Base-by-base conservation (phyloP, 2,329 filamentous ascomycete species). In the Claviceps arundinis region DNA sequence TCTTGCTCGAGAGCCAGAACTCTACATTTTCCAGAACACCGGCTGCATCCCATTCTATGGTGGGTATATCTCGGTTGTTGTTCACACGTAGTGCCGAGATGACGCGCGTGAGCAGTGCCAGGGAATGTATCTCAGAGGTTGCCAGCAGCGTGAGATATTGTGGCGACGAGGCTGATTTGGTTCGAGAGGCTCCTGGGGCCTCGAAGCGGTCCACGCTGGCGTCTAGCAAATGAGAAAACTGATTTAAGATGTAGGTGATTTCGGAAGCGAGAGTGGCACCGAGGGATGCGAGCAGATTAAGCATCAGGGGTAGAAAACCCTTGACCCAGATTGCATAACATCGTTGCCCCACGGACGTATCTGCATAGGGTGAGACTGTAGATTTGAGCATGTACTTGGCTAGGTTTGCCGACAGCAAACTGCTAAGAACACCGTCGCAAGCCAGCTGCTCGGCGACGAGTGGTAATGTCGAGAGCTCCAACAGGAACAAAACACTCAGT, bases 291-390 rank as follows among this genome's bases (percentile, higher is more conserved):
- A 98, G 77, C 30, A 98, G 75, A 65, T 97, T 97, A 45, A 98
- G 77, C 55, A 91, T 84, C 17, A 98, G 72, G 0, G 93, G 93
- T 3, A 98, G 74, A 53, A 97, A 78, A 1, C 89, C 93, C 58
- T 87, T 85, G 19, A 82, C 81, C 93, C 93, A 98, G 61, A 97
- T 90, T 50, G 79, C 78, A 70, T 95, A 95, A 62, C 95, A 82
- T 26, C 91, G 82, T 56, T 82, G 80, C 0, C 78, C 70, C 1
- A 84, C 76, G 3, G 80, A 74, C 14, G 79, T 80, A 5, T 87
- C 78, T 45, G 93, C 85, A 56, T 94, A 89, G 0, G 90, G 89
- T 2, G 85, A 86, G 53, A 89, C 84, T 47, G 77, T 77, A 6
- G 73, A 67, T 47, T 84, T 82, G 9, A 87, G 82, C 66, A 95